A percentile compares a stretch with the other conserved stretches of the same genome.
Evolutionary conservation across 176 grass and related monocot genomes (phyloP).

Genomic region (Musa troglodytarum): DNA sequence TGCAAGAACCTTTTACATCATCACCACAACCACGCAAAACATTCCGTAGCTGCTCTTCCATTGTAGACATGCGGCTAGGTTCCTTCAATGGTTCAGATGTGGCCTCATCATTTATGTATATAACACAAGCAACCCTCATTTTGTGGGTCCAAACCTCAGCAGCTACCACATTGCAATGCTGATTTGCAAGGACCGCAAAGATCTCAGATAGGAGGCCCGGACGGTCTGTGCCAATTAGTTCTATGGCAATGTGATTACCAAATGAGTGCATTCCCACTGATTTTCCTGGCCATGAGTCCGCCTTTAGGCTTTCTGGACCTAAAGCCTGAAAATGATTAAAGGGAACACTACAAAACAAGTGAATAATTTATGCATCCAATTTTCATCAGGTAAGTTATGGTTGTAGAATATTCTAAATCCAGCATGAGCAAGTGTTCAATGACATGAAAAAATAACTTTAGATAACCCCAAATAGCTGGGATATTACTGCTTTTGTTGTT

Average conservation of each 20-base stretch:
- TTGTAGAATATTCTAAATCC: not conserved
- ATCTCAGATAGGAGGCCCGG: slow-evolving; percentile 83
- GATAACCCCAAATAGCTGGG: too few relatives aligned
- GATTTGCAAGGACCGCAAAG: slow-evolving; percentile 69
- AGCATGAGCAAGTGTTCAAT: not conserved
- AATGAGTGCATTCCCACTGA: slow-evolving; percentile 73
- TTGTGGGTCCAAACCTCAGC: slow-evolving; percentile 91
- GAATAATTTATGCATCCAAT: not conserved
- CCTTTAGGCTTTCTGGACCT: slow-evolving; percentile 71
- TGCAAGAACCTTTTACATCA: slow-evolving; percentile 32
- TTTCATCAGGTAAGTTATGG: not conserved
- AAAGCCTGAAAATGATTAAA: slow-evolving; percentile 40
- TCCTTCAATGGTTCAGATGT: slow-evolving; percentile 43
- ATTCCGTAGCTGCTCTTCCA: slow-evolving; percentile 58
- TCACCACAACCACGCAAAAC: slow-evolving; percentile 48
- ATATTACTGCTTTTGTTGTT: too few relatives aligned
- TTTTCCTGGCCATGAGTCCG: slow-evolving; percentile 33
- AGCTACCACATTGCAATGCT: slow-evolving; percentile 72
- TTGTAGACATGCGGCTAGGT: slow-evolving; percentile 20
- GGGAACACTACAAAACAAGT: not conserved
- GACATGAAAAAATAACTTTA: too few relatives aligned
- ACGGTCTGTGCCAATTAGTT: slow-evolving; percentile 78
- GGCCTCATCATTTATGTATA: slow-evolving; percentile 75
- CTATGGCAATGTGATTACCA: slow-evolving; percentile 74
- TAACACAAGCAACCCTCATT: slow-evolving; percentile 52